Conservation (phyloP, 2,329 filamentous ascomycete genomes). For the Epicoccum sorghinum region DNA sequence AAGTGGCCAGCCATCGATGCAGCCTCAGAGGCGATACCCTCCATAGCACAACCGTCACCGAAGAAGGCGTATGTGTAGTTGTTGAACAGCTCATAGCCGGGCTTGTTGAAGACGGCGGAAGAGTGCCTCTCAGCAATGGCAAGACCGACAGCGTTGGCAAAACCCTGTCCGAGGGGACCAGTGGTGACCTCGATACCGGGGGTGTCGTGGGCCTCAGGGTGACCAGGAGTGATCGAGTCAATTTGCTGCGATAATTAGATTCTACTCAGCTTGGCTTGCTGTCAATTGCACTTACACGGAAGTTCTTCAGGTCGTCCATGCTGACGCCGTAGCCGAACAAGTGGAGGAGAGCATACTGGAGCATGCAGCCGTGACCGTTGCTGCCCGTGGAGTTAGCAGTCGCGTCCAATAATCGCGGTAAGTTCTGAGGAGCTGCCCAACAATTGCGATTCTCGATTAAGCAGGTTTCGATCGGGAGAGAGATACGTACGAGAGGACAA, state of each 20-base stretch:
- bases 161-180: conserved; percentile 95
- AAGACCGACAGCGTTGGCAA: conserved; percentile 96
- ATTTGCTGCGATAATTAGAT: conserved; percentile 58
- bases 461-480: neutral
- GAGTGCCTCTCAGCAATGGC: conserved; percentile 96
- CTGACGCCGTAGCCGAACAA: conserved; percentile 87
- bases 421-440: conserved; percentile 17
- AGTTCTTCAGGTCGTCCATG: conserved; percentile 92
- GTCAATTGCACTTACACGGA: conserved; percentile 76
- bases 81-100: conserved; percentile 86
- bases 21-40: conserved; percentile 94
- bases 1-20: conserved; percentile 92
- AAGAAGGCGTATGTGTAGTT: conserved; percentile 98
- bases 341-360: conserved; percentile 97
- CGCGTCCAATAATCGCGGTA: conserved; percentile 15
- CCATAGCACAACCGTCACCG: conserved; percentile 98
- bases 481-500: conserved; percentile 91
- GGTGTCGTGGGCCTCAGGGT: conserved; percentile 96
- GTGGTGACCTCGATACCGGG: conserved; percentile 98
- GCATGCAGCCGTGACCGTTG: conserved; percentile 99
- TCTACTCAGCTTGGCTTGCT: neutral
- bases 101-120: conserved; percentile 93
- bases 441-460: neutral
- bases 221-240: conserved; percentile 87
- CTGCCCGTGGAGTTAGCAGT: conserved; percentile 56